phyloP scores from a whole-genome alignment of 352 stramenopile species.

The Phytophthora aleatoria region DNA sequence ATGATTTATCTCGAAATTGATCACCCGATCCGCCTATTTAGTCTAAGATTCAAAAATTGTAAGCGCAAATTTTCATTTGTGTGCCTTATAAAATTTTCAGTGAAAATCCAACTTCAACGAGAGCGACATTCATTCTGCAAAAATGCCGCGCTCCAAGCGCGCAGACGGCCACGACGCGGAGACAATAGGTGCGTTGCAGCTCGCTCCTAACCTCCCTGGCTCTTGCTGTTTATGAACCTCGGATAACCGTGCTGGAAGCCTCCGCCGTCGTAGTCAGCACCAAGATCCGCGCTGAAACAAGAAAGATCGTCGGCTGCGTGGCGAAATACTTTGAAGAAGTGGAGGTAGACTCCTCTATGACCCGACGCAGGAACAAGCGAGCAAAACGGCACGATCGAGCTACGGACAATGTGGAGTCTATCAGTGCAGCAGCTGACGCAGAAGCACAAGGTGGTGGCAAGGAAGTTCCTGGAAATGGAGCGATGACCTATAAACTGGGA shows the following conservation, averaged over 20 bases:
- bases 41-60: conserved; percentile 4
- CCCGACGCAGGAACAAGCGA: background rate
- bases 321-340: conserved; percentile 13
- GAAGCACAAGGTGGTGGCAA: background rate
- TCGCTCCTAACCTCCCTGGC: background rate
- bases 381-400: background rate
- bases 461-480: background rate
- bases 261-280: background rate
- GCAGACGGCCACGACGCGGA: background rate
- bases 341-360: background rate
- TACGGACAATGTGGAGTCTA: background rate
- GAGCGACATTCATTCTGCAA: conserved; percentile 30
- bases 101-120: conserved; percentile 26
- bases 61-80: background rate
- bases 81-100: conserved; percentile 3
- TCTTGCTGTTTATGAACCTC: background rate
- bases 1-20: conserved; percentile 4
- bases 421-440: background rate
- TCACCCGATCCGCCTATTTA: conserved; percentile 1
- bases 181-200: conserved; percentile 9
- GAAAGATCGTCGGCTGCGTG: conserved; percentile 13
- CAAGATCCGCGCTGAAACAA: conserved; percentile 21
- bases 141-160: conserved; percentile 5
- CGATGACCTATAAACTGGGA: no score
- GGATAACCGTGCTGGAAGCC: background rate